phyloP scores from a whole-genome alignment of 495 filamentous ascomycete species.

The Rhizodiscina lignyota region DNA sequence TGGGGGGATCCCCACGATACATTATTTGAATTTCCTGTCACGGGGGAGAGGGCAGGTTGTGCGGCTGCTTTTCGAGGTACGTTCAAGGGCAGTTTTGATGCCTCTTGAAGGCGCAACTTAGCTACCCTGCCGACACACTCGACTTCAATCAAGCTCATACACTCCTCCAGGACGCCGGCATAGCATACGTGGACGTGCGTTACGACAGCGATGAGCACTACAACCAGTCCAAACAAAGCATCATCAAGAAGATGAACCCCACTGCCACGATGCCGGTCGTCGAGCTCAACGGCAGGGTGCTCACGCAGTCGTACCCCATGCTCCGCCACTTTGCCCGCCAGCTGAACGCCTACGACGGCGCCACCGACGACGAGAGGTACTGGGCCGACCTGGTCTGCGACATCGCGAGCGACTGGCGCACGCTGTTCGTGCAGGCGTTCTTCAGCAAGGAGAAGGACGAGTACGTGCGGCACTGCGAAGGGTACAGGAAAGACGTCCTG shows the following conservation, averaged over 20 bases:
- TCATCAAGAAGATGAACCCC: conserved; percentile 19
- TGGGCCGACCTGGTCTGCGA: conserved; percentile 27
- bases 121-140: too few relatives aligned
- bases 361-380: conserved; percentile 27
- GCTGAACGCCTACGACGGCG: conserved; percentile 24
- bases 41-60: conserved; percentile 29
- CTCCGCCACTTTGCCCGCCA: conserved; percentile 25
- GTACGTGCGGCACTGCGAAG: too few relatives aligned
- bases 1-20: conserved; percentile 16
- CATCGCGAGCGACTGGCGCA: conserved; percentile 24
- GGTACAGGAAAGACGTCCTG: too few relatives aligned
- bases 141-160: too few relatives aligned
- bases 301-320: conserved; percentile 26
- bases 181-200: conserved; percentile 24
- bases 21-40: conserved; percentile 23
- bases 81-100: too few relatives aligned
- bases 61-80: conserved; percentile 13
- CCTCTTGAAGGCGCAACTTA: too few relatives aligned
- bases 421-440: conserved; percentile 17
- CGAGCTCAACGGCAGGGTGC: conserved; percentile 23
- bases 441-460: conserved; percentile 9
- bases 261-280: conserved; percentile 24
- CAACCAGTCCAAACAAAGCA: too few relatives aligned
- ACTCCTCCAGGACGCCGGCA: conserved; percentile 29
- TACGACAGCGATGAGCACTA: conserved; percentile 25